Evolutionary conservation across 2,329 filamentous ascomycete genomes (phyloP), one percentile per base, ranked within the genome.

Genomic region (Phaeophleospora eucalypticola): DNA sequence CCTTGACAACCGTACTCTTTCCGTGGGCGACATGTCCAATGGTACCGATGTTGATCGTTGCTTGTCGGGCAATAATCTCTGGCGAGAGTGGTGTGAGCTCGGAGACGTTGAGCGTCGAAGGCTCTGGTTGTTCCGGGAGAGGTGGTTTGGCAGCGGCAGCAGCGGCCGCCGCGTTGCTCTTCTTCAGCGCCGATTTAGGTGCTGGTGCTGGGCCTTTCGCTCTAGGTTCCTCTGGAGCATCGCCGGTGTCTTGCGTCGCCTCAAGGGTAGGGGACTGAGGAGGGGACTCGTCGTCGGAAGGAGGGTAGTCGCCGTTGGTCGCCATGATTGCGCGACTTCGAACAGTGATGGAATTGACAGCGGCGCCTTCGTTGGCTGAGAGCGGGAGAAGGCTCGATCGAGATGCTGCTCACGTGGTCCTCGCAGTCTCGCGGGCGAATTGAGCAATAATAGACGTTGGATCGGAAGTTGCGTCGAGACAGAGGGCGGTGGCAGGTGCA

Each of bases 11-110:
- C 17, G 93, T 98, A 52, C 89, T 95, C 87, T 98, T 98, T 78
- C 93, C 93, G 77, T 98, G 93, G 81, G 98, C 93, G 74, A 98
- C 93, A 79, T 98, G 93, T 64, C 93, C 93, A 75, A 98, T 98
- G 63, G 93, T 98, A 71, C 93, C 93, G 67, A 98, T 93, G 77
- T 98, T 98, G 59, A 98, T 96, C 46, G 93, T 98, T 46, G 93
- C 93, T 79, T 98, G 93, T 64, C 93, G 82, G 52, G 89, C 89
- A 66, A 98, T 98, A 67, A 98, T 97, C 70, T 97, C 91, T 58
- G 90, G 89, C 14, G 91, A 94, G 61, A 96, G 77, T 48, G 93
- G 91, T 58, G 79, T 88, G 61, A 98, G 77, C 43, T 73, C 81
- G 58, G 81, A 80, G 63, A 96, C 80, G 65, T 97, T 88, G 65